A percentile compares a stretch with the other conserved stretches of the same genome.
These are phyloP conservation scores for Lineolata rhizophorae DNA, from an alignment of 495 filamentous ascomycete species.

Conservation along the genomic window DNA sequence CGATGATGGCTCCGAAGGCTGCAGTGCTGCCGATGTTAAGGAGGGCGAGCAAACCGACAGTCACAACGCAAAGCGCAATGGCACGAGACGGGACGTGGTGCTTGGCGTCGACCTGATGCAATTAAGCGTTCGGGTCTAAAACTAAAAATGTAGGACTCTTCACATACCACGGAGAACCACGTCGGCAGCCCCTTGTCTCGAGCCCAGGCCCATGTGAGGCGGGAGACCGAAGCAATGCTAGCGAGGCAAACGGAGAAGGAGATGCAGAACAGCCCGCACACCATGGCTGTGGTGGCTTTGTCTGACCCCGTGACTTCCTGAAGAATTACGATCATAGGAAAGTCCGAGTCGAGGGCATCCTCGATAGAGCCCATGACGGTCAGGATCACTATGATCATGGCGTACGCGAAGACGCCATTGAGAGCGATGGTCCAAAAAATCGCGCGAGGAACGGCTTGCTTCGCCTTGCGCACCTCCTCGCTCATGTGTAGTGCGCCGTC, in stretches of 20 bases:
- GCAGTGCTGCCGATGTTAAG: not conserved
- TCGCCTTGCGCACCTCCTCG: conserved; percentile 10
- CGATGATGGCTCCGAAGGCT: not conserved
- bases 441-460: conserved; percentile 5
- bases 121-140: too few relatives aligned
- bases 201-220: not conserved
- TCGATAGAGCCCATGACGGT: conserved; percentile 7
- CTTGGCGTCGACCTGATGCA: not conserved
- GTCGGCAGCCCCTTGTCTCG: not conserved
- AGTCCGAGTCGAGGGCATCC: not conserved
- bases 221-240: not conserved
- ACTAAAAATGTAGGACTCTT: too few relatives aligned
- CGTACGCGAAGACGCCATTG: conserved; percentile 1
- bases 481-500: conserved; percentile 1
- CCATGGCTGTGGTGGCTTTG: conserved; percentile 4
- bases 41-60: not conserved
- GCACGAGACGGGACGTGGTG: not conserved
- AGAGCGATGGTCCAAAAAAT: conserved; percentile 4
- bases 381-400: conserved; percentile 5
- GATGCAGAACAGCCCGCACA: conserved; percentile 3
- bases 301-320: conserved; percentile 6
- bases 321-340: conserved; percentile 7
- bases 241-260: conserved; percentile 6
- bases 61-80: not conserved
- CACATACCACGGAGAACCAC: not conserved